Evolutionary conservation across 2,329 filamentous ascomycete genomes (phyloP).

Genomic region (Cercospora canescens): DNA sequence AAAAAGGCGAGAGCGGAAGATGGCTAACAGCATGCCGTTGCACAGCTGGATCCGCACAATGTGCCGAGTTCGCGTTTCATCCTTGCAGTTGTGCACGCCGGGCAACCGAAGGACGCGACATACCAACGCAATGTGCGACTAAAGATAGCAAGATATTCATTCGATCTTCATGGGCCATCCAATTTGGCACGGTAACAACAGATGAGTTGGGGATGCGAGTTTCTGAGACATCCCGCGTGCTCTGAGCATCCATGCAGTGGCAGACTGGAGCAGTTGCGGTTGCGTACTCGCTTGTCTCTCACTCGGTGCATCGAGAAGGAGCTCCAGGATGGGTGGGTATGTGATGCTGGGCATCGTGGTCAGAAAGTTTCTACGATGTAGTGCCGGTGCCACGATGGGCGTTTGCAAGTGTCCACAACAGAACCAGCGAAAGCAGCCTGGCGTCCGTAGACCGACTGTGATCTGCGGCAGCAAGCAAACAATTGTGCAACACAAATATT

Average conservation of each 20-base stretch:
- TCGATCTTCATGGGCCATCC: background rate
- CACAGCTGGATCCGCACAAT: conserved; percentile 18
- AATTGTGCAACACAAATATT: conserved; percentile 23
- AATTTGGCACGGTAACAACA: background rate
- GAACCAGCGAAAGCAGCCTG: conserved; percentile 7
- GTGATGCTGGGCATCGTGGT: background rate
- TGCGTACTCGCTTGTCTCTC: background rate
- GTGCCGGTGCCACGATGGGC: conserved; percentile 22
- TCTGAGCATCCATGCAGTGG: background rate
- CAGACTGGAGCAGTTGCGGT: background rate
- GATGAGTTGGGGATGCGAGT: background rate
- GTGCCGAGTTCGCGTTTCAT: conserved; percentile 23
- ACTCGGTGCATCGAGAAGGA: background rate
- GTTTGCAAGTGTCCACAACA: conserved; percentile 22
- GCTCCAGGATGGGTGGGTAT: conserved; percentile 4
- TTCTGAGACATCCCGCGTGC: background rate
- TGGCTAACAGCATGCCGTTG: conserved; percentile 21
- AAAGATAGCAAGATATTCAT: conserved; percentile 6
- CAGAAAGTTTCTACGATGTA: background rate
- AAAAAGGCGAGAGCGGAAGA: background rate
- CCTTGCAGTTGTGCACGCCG: conserved; percentile 21
- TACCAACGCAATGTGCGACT: conserved; percentile 10
- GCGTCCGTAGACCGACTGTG: conserved; percentile 14
- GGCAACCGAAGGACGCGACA: conserved; percentile 17
- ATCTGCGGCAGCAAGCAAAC: conserved; percentile 26